Percentiles rank a stretch among this genome's conserved stretches.
Conservation (phyloP, 257 asterid genomes). For the Rhazya stricta region DNA sequence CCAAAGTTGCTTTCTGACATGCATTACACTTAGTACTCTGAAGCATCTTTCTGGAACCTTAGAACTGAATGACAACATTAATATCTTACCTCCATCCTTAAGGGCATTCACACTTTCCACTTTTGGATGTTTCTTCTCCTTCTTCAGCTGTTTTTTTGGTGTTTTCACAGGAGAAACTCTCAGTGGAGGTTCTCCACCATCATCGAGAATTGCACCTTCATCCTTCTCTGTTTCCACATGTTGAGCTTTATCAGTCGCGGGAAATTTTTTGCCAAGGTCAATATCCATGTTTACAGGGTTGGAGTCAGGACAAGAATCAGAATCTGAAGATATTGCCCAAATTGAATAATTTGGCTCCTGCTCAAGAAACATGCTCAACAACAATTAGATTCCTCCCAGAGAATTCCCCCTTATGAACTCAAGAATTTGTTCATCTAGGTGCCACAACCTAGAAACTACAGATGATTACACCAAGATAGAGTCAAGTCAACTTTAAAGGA, state of each 20-base stretch:
- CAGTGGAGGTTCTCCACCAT: constrained; percentile 29
- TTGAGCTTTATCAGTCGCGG: constrained; percentile 20
- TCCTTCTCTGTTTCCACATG: constrained; percentile 19
- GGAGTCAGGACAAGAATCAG: constrained; percentile 53
- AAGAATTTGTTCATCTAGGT: background rate
- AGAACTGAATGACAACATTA: constrained; percentile 12
- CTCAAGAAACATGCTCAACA: constrained; percentile 14
- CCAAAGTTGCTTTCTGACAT: constrained; percentile 10
- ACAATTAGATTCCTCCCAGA: background rate
- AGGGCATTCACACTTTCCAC: constrained; percentile 19
- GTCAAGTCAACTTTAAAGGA: background rate
- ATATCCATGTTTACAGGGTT: constrained; percentile 27
- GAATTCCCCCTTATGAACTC: background rate
- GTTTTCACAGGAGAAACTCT: constrained; percentile 34
- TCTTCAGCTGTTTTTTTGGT: constrained; percentile 35
- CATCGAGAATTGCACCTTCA: constrained; percentile 29
- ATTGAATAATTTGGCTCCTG: constrained; percentile 44
- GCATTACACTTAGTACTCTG: constrained; percentile 2
- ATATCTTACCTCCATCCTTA: constrained; percentile 39
- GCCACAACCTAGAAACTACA: background rate
- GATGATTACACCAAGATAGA: background rate
- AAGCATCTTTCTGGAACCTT: constrained; percentile 9
- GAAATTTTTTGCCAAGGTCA: constrained; percentile 22
- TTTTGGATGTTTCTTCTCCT: constrained; percentile 26
- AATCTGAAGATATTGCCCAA: constrained; percentile 66